Percentiles rank a stretch among this genome's conserved stretches.
phyloP scores from a whole-genome alignment of 1,284 basidiomycete species.

The Cryptococcus wingfieldii region DNA sequence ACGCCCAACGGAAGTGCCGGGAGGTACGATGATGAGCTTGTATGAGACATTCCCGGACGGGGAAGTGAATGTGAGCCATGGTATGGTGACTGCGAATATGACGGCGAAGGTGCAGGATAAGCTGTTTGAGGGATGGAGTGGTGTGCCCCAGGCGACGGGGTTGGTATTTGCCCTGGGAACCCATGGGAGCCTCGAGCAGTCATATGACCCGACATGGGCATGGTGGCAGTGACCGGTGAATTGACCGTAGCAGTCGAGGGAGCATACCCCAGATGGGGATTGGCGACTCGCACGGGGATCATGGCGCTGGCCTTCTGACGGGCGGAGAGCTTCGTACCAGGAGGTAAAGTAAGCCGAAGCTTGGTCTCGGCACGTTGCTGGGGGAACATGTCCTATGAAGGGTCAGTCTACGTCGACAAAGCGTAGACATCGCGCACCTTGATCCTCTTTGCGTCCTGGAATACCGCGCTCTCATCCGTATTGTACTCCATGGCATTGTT shows the following conservation, averaged over 20 bases:
- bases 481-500: conserved; percentile 88
- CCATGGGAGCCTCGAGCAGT: too few species aligned
- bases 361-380: conserved; percentile 6
- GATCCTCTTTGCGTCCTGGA: conserved; percentile 69
- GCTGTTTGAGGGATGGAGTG: background rate
- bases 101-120: background rate
- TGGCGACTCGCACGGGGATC: background rate
- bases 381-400: conserved; percentile 14
- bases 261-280: background rate
- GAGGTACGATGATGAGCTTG: conserved; percentile 17
- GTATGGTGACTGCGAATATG: conserved; percentile 3
- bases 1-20: conserved; percentile 39
- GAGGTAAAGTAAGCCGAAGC: conserved; percentile 7
- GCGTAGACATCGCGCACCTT: conserved; percentile 50
- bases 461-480: conserved; percentile 76
- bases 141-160: background rate
- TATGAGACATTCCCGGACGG: background rate
- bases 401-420: background rate
- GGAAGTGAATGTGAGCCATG: background rate
- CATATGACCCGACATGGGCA: too few species aligned
- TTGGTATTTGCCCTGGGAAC: too few species aligned
- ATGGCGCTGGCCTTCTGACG: background rate
- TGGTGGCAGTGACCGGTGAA: too few species aligned
- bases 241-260: background rate
- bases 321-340: conserved; percentile 5